Base-by-base conservation (phyloP, 257 asterid genomes). In the Voacanga thouarsii region DNA sequence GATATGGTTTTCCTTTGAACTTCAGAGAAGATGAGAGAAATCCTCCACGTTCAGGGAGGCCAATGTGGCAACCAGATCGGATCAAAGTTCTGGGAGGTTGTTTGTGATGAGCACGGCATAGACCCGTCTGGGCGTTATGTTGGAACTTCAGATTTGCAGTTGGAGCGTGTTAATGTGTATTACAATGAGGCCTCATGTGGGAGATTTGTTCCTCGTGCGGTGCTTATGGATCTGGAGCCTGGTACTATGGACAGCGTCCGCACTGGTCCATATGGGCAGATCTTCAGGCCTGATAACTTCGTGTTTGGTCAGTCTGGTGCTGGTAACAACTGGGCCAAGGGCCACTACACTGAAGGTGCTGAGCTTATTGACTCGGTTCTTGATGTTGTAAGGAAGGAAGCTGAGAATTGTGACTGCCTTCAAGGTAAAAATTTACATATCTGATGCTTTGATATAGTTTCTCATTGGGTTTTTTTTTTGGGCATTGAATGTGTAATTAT, bases 241-340 rank as follows among this genome's bases (percentile, higher is more conserved):
- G 97, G 97, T 53, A 92, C 97, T 56, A 92, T 92, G 97, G 97
- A 92, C 87, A 90, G 96, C 82, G 97, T 92, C 24, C 90, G 97
- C 39, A 91, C 96, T 77, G 94, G 97, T 67, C 96, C 94, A 9
- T 73, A 73, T 30, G 77, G 77, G 12, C 77, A 73, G 66, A 73
- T 73, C 18, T 73, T 73, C 45, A 28, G 77, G 77, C 77, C 77
- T 30, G 77, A 73, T 53, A 73, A 73, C 77, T 73, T 73, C 30
- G 77, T 73, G 19, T 73, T 73, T 73, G 77, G 77, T 53, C 77
- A 73, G 77, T 73, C 77, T 30, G 77, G 77, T 49, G 77, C 77
- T 51, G 77, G 77, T 30, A 73, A 73, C 66, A 73, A 73, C 66
- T 73, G 77, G 77, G 77, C 77, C 18, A 73, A 73, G 77, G 77